Evolutionary conservation across 129 eudicot species (phyloP), one percentile per base, ranked within the genome.

Genomic region (Heracleum sosnowskyi): DNA sequence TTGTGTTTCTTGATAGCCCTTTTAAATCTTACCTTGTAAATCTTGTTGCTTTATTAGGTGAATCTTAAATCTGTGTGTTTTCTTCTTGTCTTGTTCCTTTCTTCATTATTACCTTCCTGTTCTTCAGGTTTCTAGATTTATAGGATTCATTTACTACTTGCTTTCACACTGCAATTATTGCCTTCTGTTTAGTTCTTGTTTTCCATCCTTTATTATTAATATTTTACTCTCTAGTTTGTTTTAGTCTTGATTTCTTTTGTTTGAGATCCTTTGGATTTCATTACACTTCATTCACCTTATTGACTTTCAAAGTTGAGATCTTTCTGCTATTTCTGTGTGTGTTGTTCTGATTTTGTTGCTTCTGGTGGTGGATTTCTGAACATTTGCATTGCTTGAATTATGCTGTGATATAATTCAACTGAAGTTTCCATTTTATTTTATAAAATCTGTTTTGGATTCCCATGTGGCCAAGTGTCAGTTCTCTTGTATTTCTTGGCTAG

Each of bases 11-110:
- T 44, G 31, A 68, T 74, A 62, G 77, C 69, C 78, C 51, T 76
- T 81, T 42, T 60, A 37, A 40, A 75, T 40, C 62, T 18, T 44
- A 45, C n/a, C 31, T 81, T 76, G 76, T 69, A 81, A 78, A 69
- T 75, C 62, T 75, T 51, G 45, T 75, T 51, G 75, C 78, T 45
- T 77, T 81, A 73, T 81, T 71, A 11, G 77, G 70, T 83, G 85
- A 83, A 85, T 74, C 39, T 73, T 77, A 47, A 22, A 70, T 69
- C 77, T 31, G 41, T 29, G 53, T 73, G 34, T 60, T 66, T 66
- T 79, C 40, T 44, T 17, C 22, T 10, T 28, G 40, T 68, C 81
- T 79, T 42, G 55, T 33, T 78, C 46, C 64, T n/a, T 75, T 75
- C 42, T 73, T 81, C 40, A 68, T 85, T 22, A 46, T 74, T 24